phyloP scores from a whole-genome alignment of 306 rosid species.

The Fagus crenata region DNA sequence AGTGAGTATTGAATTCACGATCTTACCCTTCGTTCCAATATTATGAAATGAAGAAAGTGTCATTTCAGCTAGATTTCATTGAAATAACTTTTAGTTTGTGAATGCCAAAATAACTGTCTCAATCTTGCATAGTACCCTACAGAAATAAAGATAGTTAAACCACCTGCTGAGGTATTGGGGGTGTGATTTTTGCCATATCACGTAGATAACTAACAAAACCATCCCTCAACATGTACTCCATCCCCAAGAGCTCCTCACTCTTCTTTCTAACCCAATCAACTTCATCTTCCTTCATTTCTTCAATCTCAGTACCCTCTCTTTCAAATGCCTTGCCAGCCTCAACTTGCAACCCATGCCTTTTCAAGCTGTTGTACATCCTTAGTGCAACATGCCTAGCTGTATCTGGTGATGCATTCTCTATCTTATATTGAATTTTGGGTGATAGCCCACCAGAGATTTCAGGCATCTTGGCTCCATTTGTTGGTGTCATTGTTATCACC shows the following conservation, averaged over 20 bases:
- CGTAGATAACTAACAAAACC: constrained; percentile 14
- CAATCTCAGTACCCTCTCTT: background rate
- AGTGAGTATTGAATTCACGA: too few species aligned
- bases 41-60: too few species aligned
- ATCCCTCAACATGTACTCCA: constrained; percentile 10
- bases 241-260: constrained; percentile 12
- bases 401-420: background rate
- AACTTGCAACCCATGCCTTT: background rate
- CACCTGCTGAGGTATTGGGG: constrained; percentile 8
- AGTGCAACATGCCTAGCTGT: constrained; percentile 11
- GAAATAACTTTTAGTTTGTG: too few species aligned
- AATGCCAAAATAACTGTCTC: too few species aligned
- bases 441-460: background rate
- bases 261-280: constrained; percentile 9
- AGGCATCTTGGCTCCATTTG: background rate
- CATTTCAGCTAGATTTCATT: too few species aligned
- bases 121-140: too few species aligned
- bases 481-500: background rate
- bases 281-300: background rate
- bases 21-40: too few species aligned
- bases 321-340: constrained; percentile 2
- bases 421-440: background rate
- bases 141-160: background rate
- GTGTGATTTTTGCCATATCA: background rate
- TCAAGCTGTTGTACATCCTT: constrained; percentile 10